phyloP scores from a whole-genome alignment of 1,284 basidiomycete species.

The Austroboletus novae-zelandiae region DNA sequence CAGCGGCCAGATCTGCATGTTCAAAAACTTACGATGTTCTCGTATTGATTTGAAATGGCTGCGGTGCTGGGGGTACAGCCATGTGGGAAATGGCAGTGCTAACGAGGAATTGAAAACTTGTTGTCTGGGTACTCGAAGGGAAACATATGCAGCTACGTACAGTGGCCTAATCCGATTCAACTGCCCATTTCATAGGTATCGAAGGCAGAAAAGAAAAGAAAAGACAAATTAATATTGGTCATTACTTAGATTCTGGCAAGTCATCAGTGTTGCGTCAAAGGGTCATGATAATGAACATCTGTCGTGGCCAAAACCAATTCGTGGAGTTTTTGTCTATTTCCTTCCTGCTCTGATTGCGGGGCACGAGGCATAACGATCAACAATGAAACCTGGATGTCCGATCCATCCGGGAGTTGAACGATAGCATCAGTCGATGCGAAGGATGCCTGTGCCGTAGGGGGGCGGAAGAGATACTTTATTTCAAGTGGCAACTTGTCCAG shows the following conservation, averaged over 20 bases:
- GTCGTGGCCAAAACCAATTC: conserved; percentile 30
- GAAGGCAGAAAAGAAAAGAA: neutral
- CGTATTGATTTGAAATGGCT: neutral
- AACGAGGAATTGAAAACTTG: too few species aligned
- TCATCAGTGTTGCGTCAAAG: conserved; percentile 9
- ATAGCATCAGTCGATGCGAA: conserved; percentile 1
- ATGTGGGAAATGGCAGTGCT: neutral
- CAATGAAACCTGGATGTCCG: conserved; percentile 27
- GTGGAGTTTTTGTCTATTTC: conserved; percentile 2
- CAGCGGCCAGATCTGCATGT: too few species aligned
- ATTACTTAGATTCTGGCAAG: neutral
- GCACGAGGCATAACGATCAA: conserved; percentile 29
- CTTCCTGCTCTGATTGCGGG: conserved; percentile 2
- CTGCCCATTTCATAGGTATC: neutral
- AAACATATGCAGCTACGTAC: too few species aligned
- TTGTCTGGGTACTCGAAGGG: too few species aligned
- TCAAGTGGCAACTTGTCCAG: conserved; percentile 20
- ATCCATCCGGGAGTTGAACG: conserved; percentile 12
- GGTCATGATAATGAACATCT: conserved; percentile 14
- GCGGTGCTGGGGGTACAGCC: neutral
- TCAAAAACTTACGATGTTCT: neutral
- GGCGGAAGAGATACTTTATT: conserved; percentile 28
- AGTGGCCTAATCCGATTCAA: neutral
- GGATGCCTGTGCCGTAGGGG: conserved; percentile 10
- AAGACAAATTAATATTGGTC: neutral